A percentile compares a stretch with the other conserved stretches of the same genome.
Evolutionary conservation across 768 basidiomycete species (phyloP).

Genomic region (Hysterangium stoloniferum): DNA sequence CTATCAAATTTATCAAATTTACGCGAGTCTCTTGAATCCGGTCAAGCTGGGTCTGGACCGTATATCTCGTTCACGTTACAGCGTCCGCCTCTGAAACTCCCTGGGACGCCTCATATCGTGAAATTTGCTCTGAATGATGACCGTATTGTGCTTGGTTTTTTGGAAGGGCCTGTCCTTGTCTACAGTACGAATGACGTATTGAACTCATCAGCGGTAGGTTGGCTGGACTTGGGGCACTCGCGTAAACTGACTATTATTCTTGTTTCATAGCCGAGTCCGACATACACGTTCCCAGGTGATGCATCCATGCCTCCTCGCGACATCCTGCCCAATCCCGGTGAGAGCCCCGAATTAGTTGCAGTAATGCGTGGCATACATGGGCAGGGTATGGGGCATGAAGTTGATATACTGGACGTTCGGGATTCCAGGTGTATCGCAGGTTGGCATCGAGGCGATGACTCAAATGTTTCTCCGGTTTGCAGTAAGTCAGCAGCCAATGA

Average conservation of each 20-base stretch:
- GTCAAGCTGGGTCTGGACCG: slow-evolving; percentile 32
- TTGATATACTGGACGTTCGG: slow-evolving; percentile 12
- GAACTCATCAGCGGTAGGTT: too few relatives aligned
- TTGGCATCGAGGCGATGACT: slow-evolving; percentile 8
- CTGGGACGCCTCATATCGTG: slow-evolving; percentile 44
- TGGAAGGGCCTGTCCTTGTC: slow-evolving; percentile 50
- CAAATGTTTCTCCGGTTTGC: slow-evolving; percentile 45
- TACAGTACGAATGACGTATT: slow-evolving; percentile 1
- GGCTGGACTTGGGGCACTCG: not conserved
- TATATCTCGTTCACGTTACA: slow-evolving; percentile 44
- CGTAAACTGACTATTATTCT: not conserved
- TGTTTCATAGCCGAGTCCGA: not conserved
- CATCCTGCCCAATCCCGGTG: slow-evolving; percentile 15
- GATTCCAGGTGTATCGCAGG: slow-evolving; percentile 7
- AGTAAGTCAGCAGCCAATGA: slow-evolving; percentile 40
- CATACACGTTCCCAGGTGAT: slow-evolving; percentile 5
- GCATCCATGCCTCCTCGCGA: not conserved
- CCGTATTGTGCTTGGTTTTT: slow-evolving; percentile 49
- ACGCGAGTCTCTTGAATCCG: slow-evolving; percentile 22
- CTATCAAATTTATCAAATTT: slow-evolving; percentile 55
- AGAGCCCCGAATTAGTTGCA: slow-evolving; percentile 15
- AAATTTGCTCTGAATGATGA: slow-evolving; percentile 53
- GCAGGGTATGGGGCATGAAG: slow-evolving; percentile 10
- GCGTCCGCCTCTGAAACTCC: slow-evolving; percentile 37
- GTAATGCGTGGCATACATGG: slow-evolving; percentile 10